These are phyloP conservation scores for Rhodocollybia butyracea DNA, from an alignment of 768 basidiomycete species.

Conservation along the genomic window DNA sequence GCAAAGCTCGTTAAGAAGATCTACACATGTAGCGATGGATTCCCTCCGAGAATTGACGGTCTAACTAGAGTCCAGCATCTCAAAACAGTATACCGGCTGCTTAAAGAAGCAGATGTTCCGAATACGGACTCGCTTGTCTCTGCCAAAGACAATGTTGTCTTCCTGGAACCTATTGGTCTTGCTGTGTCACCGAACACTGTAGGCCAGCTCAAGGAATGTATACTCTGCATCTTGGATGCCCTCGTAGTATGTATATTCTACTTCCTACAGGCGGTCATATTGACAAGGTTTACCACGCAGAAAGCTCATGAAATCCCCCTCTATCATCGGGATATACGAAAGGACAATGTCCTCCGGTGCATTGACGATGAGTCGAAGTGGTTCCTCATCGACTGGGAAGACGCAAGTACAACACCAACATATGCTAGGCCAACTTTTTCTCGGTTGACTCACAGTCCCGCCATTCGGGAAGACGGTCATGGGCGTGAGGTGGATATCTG, in stretches of 20 bases:
- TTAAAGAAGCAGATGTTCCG: constrained; percentile 14
- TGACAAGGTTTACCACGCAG: background rate
- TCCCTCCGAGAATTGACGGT: too few relatives aligned
- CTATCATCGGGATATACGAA: background rate
- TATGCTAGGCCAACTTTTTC: constrained; percentile 12
- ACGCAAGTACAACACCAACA: constrained; percentile 21
- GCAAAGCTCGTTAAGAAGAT: constrained; percentile 13
- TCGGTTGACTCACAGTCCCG: constrained; percentile 17
- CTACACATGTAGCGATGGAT: constrained; percentile 9
- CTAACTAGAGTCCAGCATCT: constrained; percentile 8
- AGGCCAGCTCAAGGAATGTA: background rate
- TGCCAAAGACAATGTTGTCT: background rate
- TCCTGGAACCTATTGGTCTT: background rate
- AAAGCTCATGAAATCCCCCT: background rate
- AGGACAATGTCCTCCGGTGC: constrained; percentile 19
- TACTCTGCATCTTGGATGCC: background rate
- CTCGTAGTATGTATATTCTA: background rate
- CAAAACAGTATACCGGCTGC: constrained; percentile 12
- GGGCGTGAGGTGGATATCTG: constrained; percentile 29
- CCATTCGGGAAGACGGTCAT: constrained; percentile 22
- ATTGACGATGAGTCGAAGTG: constrained; percentile 19
- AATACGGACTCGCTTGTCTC: constrained; percentile 4
- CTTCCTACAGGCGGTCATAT: background rate
- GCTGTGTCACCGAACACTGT: background rate
- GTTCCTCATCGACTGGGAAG: constrained; percentile 30